These are phyloP conservation scores for Anisogramma anomala DNA, from an alignment of 2,329 filamentous ascomycete genomes.

Conservation along the genomic window DNA sequence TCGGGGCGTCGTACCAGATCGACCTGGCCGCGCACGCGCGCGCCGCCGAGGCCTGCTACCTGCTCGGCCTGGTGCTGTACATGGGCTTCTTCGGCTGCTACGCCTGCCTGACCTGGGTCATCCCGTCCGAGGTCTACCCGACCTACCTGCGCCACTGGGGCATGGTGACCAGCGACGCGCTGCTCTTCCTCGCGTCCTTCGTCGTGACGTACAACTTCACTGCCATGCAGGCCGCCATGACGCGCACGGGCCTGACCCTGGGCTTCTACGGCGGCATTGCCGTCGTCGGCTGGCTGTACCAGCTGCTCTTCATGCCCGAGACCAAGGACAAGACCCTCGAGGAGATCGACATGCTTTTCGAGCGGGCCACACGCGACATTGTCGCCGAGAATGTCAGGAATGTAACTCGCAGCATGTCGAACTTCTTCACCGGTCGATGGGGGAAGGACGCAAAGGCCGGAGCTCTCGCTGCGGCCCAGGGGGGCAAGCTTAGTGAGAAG, in stretches of 20 bases:
- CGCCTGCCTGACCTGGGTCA: conserved; percentile 52
- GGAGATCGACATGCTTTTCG: conserved; percentile 59
- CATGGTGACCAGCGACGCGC: conserved; percentile 58
- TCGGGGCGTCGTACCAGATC: conserved; percentile 53
- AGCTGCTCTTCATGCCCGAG: conserved; percentile 65
- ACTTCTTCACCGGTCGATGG: conserved; percentile 13
- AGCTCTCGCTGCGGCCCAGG: conserved; percentile 4
- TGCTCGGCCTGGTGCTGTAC: conserved; percentile 56
- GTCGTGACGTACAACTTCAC: conserved; percentile 67
- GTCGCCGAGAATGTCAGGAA: conserved; percentile 46
- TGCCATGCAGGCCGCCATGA: conserved; percentile 58
- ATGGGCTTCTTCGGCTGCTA: conserved; percentile 59
- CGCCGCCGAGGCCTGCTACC: conserved; percentile 47
- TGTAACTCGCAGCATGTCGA: conserved; percentile 10
- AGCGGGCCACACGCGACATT: conserved; percentile 49
- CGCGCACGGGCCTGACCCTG: conserved; percentile 50
- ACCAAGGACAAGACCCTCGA: conserved; percentile 59
- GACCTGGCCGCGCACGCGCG: conserved; percentile 31
- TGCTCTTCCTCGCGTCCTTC: conserved; percentile 60
- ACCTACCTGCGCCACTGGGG: conserved; percentile 63
- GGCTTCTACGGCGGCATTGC: conserved; percentile 68
- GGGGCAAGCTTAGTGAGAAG: conserved; percentile 14
- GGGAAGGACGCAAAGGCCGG: conserved; percentile 1
- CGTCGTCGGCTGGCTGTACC: conserved; percentile 58
- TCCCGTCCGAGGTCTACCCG: conserved; percentile 59